Evolutionary conservation across 2,329 filamentous ascomycete genomes (phyloP), one percentile per base, ranked within the genome.

Genomic region (Pestalotiopsis sp.): DNA sequence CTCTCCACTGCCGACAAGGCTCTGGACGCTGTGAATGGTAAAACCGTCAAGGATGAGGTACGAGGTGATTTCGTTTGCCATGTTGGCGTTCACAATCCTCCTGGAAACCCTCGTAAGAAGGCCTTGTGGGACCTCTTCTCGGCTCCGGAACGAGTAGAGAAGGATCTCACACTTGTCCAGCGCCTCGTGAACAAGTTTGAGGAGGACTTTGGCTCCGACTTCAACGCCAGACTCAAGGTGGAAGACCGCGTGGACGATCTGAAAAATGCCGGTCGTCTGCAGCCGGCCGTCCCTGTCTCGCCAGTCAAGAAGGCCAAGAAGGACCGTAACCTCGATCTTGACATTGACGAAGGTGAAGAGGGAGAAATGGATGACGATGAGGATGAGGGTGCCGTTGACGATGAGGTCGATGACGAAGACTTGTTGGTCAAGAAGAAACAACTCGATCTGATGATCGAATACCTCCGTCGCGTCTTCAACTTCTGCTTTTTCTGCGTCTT

Each of bases 401-500:
- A 96, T 66, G 95, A 98, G 71, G 87, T 91, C 41, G 95, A 99
- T 74, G 94, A 97, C 75, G 94, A 97, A 77, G 94, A 98, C 56
- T 84, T 98, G 52, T 81, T 98, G 67, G 88, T 91, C 56, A 96
- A 97, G 86, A 98, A 98, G 88, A 98, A 99, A 85, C 95, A 96
- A 77, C 89, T 99, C 64, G 96, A 99, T 81, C 86, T 99, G 45
- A 87, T 97, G 80, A 96, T 98, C 66, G 96, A 99, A 82, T 99
- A 99, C 79, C 87, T 99, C 69, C 94, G 96, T 66, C 91, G 96
- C 17, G 96, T 99, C 66, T 97, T 97, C 86, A 98, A 96, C 82
- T 98, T 99, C 83, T 99, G 96, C 84, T 98, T 99, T 85, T 99
- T 98, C 84, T 99, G 96, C 79, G 97, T 99, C 4, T 98, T 99